Evolutionary conservation across 1,139 yeast genomes (phyloP), one percentile per base, ranked within the genome.

Genomic region (Nakaseomyces bracarensis): DNA sequence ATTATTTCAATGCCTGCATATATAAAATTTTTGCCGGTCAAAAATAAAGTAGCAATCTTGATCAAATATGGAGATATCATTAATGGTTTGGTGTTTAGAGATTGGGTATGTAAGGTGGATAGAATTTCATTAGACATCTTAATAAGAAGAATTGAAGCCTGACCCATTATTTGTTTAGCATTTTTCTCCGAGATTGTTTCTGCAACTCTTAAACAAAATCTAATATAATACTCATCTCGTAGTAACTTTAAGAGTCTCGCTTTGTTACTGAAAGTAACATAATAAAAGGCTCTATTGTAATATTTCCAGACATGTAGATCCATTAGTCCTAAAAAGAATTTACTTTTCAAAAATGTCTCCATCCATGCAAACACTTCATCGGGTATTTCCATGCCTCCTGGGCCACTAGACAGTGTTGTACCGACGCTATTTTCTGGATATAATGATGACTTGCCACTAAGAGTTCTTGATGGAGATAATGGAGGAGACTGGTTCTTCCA

Each of bases 301-400:
- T 56, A 56, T 31, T 54, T 56, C 56, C 58, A 56, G 21, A 50
- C 44, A 38, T 51, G 54, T 21, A 46, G 21, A 35, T 52, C 48
- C 28, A 33, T 33, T 10, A 33, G 21, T 4, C 33, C 16, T 27
- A 35, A 13, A 16, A 34, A 25, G 25, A 36, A 21, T 37, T 37
- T n/a, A 29, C 28, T 33, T 15, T 21, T 33, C 11, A 33, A 33
- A 21, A 20, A 33, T 4, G 25, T 13, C 13, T 33, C 36, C 36
- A 33, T 33, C 36, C 36, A 33, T 3, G 26, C 20, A 21, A 33
- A 33, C 4, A 33, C 26, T 13, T 33, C 26, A 11, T 33, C 36
- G 4, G 36, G 18, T 4, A 33, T 21, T 8, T 20, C 26, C n/a
- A 33, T 8, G 8, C 36, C 36, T 13, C 5, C 21, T n/a, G 25